Conservation (phyloP, 73 alveolate species). For the Paramecium octaurelia region DNA sequence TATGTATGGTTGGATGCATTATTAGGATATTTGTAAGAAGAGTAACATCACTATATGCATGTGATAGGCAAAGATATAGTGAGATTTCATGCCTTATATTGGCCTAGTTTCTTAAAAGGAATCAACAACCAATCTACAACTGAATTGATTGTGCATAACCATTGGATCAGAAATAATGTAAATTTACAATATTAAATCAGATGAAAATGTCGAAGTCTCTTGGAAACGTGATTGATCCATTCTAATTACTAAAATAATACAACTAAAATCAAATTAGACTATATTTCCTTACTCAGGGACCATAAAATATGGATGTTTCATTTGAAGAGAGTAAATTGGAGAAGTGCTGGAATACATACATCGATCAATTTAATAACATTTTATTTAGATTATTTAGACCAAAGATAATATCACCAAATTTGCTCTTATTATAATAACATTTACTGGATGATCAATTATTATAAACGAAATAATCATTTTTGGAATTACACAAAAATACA, state of each 20-base stretch:
- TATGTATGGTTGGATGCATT: slow-evolving; percentile 89
- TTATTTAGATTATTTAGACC: slow-evolving; percentile 10
- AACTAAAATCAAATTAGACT: slow-evolving; percentile 64
- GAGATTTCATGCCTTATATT: slow-evolving; percentile 77
- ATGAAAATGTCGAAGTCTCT: slow-evolving; percentile 77
- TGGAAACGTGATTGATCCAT: slow-evolving; percentile 80
- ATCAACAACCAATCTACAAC: slow-evolving; percentile 62
- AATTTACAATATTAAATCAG: background rate
- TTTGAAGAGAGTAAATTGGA: slow-evolving; percentile 50
- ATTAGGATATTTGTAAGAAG: slow-evolving; percentile 62
- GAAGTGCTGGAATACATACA: slow-evolving; percentile 36
- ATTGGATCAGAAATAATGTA: slow-evolving; percentile 74
- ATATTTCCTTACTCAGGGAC: slow-evolving; percentile 77
- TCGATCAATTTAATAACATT: slow-evolving; percentile 30
- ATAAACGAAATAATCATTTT: background rate
- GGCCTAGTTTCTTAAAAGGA: slow-evolving; percentile 78
- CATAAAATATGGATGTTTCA: slow-evolving; percentile 66
- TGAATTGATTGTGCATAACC: slow-evolving; percentile 70
- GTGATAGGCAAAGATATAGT: slow-evolving; percentile 83
- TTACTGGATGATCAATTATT: background rate
- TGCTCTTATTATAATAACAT: background rate
- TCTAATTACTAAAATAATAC: slow-evolving; percentile 50
- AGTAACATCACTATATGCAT: slow-evolving; percentile 31
- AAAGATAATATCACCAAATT: slow-evolving; percentile 11
- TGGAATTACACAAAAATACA: background rate